These are phyloP conservation scores for Sporothrix brunneoviolacea DNA, from an alignment of 2,329 filamentous ascomycete genomes.

Conservation along the genomic window DNA sequence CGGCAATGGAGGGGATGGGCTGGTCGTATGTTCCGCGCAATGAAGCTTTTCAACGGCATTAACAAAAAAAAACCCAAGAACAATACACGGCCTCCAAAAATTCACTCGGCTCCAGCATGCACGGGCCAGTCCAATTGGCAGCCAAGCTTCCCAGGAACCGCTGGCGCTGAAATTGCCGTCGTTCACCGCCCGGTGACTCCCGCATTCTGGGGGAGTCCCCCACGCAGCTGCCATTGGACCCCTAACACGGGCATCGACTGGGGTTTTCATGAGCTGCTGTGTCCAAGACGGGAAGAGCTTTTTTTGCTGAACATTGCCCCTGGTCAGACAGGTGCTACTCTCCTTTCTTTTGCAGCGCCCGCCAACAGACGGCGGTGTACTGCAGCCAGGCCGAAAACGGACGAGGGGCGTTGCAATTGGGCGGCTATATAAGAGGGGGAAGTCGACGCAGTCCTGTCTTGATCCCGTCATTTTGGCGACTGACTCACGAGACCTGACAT, in stretches of 20 bases:
- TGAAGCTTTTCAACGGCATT: slow-evolving; percentile 3
- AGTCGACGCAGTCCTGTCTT: too few relatives aligned
- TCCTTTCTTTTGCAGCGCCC: too few relatives aligned
- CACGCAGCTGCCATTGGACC: slow-evolving; percentile 6
- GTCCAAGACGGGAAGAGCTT: too few relatives aligned
- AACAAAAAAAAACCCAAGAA: too few relatives aligned
- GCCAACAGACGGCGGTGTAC: neutral
- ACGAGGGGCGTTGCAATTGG: neutral
- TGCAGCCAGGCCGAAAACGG: neutral
- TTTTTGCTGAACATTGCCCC: too few relatives aligned
- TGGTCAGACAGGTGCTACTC: too few relatives aligned
- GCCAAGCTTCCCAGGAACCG: too few relatives aligned
- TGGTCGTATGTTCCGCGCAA: neutral
- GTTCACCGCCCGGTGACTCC: slow-evolving; percentile 16
- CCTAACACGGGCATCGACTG: slow-evolving; percentile 1
- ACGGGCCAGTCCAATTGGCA: slow-evolving; percentile 3
- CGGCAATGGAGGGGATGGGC: neutral
- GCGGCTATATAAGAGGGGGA: neutral
- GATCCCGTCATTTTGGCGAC: too few relatives aligned
- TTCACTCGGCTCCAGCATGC: neutral
- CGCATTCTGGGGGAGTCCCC: neutral
- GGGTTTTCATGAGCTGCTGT: too few relatives aligned
- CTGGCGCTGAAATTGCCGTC: slow-evolving; percentile 13
- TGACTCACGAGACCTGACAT: too few relatives aligned
- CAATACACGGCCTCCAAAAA: neutral